phyloP scores from a whole-genome alignment of 345 rosid species.

The Xanthoceras sorbifolium region DNA sequence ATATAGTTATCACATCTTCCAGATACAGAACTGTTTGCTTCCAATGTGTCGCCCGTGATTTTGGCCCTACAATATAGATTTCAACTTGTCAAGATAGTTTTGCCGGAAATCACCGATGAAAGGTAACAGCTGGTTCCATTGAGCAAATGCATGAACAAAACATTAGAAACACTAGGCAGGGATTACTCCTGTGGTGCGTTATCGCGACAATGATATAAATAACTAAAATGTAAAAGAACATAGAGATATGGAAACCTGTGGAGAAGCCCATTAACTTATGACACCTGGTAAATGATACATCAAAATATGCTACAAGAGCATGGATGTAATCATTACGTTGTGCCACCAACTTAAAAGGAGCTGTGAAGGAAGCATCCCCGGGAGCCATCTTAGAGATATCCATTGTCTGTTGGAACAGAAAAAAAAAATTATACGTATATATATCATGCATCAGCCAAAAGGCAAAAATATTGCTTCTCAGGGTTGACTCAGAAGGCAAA shows the following conservation, averaged over 20 bases:
- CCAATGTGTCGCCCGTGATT: constrained; percentile 89
- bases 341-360: constrained; percentile 91
- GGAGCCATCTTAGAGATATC: constrained; percentile 93
- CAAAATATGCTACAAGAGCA: constrained; percentile 97
- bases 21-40: constrained; percentile 93
- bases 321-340: constrained; percentile 97
- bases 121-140: neutral
- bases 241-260: constrained; percentile 61
- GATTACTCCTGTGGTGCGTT: neutral
- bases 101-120: neutral
- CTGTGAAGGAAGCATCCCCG: constrained; percentile 96
- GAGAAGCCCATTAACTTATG: constrained; percentile 96
- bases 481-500: neutral
- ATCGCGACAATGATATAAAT: neutral
- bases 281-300: constrained; percentile 92
- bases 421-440: constrained; percentile 16
- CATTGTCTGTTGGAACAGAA: constrained; percentile 66
- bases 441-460: constrained; percentile 17
- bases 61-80: constrained; percentile 52
- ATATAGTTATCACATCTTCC: constrained; percentile 89
- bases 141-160: neutral
- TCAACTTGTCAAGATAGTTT: neutral
- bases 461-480: neutral
- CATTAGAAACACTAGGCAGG: neutral
- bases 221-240: neutral